Percentiles rank a stretch among this genome's conserved stretches.
Conservation (phyloP, 805 yeast species). For the Candida nanaspora region DNA sequence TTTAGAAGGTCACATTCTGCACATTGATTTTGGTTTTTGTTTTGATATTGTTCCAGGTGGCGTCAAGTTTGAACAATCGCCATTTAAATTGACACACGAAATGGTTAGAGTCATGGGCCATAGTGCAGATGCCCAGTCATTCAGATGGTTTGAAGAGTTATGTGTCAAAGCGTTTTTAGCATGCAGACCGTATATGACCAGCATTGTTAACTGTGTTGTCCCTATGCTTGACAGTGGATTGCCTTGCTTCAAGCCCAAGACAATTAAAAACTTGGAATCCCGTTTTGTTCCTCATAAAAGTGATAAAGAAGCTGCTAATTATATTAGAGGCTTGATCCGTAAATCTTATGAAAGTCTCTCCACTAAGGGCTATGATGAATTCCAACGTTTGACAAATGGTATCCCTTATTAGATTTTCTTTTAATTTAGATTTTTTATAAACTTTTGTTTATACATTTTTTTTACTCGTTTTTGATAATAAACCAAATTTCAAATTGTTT, state of each 20-base stretch:
- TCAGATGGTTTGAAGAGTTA: slow-evolving; percentile 87
- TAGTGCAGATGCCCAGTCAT: slow-evolving; percentile 72
- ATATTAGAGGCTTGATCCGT: slow-evolving; percentile 67
- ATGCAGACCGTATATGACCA: slow-evolving; percentile 80
- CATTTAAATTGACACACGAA: slow-evolving; percentile 92
- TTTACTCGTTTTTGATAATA: no score
- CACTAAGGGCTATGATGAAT: slow-evolving; percentile 95
- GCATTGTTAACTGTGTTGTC: slow-evolving; percentile 73
- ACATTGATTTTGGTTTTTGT: slow-evolving; percentile 97
- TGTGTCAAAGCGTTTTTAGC: slow-evolving; percentile 90
- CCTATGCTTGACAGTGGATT: slow-evolving; percentile 95
- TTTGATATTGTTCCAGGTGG: slow-evolving; percentile 99
- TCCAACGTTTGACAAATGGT: slow-evolving; percentile 94
- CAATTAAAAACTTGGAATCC: slow-evolving; percentile 67
- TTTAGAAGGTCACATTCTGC: slow-evolving; percentile 88
- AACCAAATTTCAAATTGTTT: no score
- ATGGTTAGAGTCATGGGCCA: slow-evolving; percentile 99
- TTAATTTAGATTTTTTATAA: no score
- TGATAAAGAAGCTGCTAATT: slow-evolving; percentile 79
- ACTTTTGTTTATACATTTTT: no score
- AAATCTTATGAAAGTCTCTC: slow-evolving; percentile 82
- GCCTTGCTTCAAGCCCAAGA: slow-evolving; percentile 89
- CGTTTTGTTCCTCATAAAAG: slow-evolving; percentile 77
- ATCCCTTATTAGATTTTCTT: slow-evolving; percentile 62
- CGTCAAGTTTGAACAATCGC: slow-evolving; percentile 95